phyloP scores from a whole-genome alignment of 2,329 filamentous ascomycete species.

The Myotisia sp. region DNA sequence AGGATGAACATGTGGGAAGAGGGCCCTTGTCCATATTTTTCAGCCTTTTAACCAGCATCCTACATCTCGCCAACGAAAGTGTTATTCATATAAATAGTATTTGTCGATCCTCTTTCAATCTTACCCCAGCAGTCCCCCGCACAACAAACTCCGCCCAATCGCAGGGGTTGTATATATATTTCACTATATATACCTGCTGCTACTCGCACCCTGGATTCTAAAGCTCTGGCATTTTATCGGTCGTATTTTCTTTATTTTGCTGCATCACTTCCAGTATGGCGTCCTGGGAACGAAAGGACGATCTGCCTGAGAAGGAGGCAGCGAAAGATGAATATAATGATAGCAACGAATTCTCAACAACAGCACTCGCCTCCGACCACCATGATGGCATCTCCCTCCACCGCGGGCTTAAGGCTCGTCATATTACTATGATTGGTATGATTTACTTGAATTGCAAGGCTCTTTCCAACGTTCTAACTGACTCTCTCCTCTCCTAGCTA shows the following conservation, averaged over 20 bases:
- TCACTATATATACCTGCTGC: too few species aligned
- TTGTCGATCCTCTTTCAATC: too few species aligned
- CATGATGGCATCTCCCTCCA: slow-evolving; percentile 20
- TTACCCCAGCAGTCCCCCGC: too few species aligned
- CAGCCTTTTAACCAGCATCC: too few species aligned
- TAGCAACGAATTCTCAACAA: too few species aligned
- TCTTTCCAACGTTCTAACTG: neutral
- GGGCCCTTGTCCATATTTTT: slow-evolving; percentile 3
- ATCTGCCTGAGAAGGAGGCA: slow-evolving; percentile 6
- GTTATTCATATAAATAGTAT: too few species aligned
- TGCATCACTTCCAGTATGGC: slow-evolving; percentile 6
- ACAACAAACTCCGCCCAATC: too few species aligned
- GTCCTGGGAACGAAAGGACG: slow-evolving; percentile 9
- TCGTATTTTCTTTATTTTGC: too few species aligned
- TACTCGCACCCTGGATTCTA: too few species aligned
- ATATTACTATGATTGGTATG: slow-evolving; percentile 44
- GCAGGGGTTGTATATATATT: too few species aligned
- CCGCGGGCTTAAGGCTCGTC: slow-evolving; percentile 37
- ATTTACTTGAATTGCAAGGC: slow-evolving; percentile 21
- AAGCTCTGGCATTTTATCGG: too few species aligned
- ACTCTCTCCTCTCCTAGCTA: slow-evolving; percentile 18
- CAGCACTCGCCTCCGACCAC: neutral
- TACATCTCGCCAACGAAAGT: too few species aligned
- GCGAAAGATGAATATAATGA: slow-evolving; percentile 10
- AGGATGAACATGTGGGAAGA: neutral